Base-by-base conservation (phyloP, 2,329 filamentous ascomycete species). In the Diaporthe destruens region DNA sequence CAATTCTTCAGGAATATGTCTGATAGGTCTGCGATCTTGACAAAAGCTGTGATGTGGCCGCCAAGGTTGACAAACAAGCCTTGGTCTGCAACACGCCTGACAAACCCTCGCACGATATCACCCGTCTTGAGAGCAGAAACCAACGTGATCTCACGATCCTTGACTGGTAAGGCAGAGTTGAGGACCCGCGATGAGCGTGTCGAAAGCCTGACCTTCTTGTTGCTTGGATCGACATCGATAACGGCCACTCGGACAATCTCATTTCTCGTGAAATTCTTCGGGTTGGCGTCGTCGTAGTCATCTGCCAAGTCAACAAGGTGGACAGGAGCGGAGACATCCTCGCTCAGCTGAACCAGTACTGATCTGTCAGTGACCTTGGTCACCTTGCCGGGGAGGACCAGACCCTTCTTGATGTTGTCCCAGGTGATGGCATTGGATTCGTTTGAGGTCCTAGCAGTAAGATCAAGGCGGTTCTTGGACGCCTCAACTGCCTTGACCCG, bases 1-100 rank as follows among this genome's bases (percentile, higher is more conserved):
- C 96, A 99, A 74, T 98, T 94, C 82, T 98, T 98, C 78, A 99
- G 84, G 81, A 92, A 99, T 9, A 90, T 89, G 80, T 99, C 96
- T 0, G 95, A 98, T 18, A 99, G 87, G 80, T 98, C 95, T 12
- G 93, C 90, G 69, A 98, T 92, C 76, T 94, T 92, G 61, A 98
- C 93, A 78, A 95, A 92, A 0, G 92, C 95, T 65, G 93, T 93
- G 23, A 98, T 87, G 75, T 92, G 90, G 23, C 94, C 93, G 55
- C 95, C 95, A 3, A 99, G 87, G 34, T 92, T 88, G 59, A 99
- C 89, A 78, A 98, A 98, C 2, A 99, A 82, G 69, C 96, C 96
- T 80, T 95, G 96, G 76, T 98, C 94, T 0, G 93, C 89, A 54
- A 98, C 91, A 76, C 94, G 94, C 84, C 95, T 97, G 77, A 99